Evolutionary conservation across 176 grass and related monocot genomes (phyloP).

Genomic region (Zizania latifolia): DNA sequence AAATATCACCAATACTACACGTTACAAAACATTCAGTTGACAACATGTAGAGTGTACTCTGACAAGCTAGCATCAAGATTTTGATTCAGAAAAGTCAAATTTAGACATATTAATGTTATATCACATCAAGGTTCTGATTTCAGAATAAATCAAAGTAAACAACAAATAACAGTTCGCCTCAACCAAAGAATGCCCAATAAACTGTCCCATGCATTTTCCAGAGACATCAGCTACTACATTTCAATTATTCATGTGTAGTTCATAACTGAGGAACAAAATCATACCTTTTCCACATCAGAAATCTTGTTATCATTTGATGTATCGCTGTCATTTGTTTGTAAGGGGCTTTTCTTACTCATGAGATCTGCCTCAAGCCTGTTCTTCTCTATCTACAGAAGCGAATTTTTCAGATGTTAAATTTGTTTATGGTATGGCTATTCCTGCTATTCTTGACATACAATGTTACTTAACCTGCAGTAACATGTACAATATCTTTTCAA

Average conservation of each 20-base stretch:
- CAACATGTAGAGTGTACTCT: background rate
- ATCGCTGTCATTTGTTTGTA: constrained; percentile 34
- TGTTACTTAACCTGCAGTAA: background rate
- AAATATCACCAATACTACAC: background rate
- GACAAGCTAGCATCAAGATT: constrained; percentile 22
- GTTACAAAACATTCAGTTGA: background rate
- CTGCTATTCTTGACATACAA: background rate
- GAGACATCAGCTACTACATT: constrained; percentile 2
- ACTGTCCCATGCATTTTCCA: background rate
- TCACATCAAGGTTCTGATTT: background rate
- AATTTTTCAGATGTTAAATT: constrained; percentile 17
- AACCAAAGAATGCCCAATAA: background rate
- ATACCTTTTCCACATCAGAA: constrained; percentile 38
- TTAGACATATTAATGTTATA: background rate
- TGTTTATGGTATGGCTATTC: background rate
- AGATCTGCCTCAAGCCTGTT: constrained; percentile 51
- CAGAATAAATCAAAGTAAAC: background rate
- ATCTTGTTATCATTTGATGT: constrained; percentile 26
- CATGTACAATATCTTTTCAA: background rate
- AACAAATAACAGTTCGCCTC: background rate
- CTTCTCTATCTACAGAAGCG: constrained; percentile 55
- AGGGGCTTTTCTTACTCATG: constrained; percentile 22
- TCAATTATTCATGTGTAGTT: background rate
- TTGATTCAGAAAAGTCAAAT: background rate
- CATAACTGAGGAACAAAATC: background rate